Conservation (phyloP, 139 green algal species). For the Dunaliella primolecta region DNA sequence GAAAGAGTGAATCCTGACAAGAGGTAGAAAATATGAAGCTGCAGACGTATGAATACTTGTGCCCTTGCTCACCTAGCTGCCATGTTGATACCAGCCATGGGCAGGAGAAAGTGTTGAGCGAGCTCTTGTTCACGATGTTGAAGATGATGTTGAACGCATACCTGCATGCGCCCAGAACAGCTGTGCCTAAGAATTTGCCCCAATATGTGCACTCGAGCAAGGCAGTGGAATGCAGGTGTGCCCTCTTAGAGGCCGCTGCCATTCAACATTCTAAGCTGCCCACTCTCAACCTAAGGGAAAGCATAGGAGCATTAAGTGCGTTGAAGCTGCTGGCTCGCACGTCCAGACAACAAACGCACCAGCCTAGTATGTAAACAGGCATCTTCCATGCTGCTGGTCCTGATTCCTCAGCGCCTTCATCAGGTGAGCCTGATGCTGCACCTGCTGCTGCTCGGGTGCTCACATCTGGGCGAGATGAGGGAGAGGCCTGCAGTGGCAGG, state of each 20-base stretch:
- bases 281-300: not conserved
- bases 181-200: no score
- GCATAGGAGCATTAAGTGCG: not conserved
- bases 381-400: conserved; percentile 31
- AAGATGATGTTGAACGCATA: conserved; percentile 92
- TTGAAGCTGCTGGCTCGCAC: no score
- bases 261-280: no score
- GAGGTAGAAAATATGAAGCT: no score
- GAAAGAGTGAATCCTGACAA: no score
- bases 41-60: no score
- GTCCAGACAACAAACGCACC: conserved; percentile 41
- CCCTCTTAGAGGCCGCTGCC: conserved; percentile 9
- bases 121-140: conserved; percentile 89
- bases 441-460: not conserved
- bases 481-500: no score
- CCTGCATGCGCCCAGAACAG: conserved; percentile 35
- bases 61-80: conserved; percentile 80
- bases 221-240: not conserved
- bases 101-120: conserved; percentile 81
- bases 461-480: not conserved
- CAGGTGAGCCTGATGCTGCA: not conserved
- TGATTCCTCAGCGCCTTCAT: not conserved
- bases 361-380: conserved; percentile 51
- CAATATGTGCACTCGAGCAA: no score
- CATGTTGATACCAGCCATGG: conserved; percentile 83